These are phyloP conservation scores for Lasiodiplodia gonubiensis DNA, from an alignment of 2,329 filamentous ascomycete genomes.

Conservation along the genomic window DNA sequence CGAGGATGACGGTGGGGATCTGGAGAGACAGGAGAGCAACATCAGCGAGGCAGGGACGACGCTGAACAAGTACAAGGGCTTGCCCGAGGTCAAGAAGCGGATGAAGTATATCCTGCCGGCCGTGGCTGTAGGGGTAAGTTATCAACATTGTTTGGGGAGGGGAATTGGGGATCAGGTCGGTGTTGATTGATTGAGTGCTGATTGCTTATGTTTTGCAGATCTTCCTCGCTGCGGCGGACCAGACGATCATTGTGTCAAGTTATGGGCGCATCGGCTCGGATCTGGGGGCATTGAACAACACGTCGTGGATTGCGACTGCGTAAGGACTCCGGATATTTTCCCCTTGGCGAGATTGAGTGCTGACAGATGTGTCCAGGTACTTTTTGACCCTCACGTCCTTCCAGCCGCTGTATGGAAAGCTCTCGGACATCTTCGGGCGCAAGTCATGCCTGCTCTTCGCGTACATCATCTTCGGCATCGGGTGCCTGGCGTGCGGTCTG, in stretches of 20 bases:
- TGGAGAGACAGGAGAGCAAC: constrained; percentile 45
- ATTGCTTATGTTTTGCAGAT: constrained; percentile 55
- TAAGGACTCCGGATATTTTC: constrained; percentile 33
- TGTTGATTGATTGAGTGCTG: constrained; percentile 4
- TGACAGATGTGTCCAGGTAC: constrained; percentile 54
- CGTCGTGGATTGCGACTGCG: constrained; percentile 74
- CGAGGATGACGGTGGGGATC: constrained; percentile 37
- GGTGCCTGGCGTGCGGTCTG: constrained; percentile 68
- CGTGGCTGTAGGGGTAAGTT: constrained; percentile 64
- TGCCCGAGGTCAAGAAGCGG: constrained; percentile 56
- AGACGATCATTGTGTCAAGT: constrained; percentile 78
- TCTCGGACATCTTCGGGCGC: constrained; percentile 73
- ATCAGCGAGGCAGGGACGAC: constrained; percentile 32
- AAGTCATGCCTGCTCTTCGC: constrained; percentile 69
- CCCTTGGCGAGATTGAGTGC: neutral
- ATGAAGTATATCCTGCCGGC: constrained; percentile 67
- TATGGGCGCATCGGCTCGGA: constrained; percentile 80
- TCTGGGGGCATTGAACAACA: constrained; percentile 73
- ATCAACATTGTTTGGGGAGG: neutral
- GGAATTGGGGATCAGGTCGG: neutral
- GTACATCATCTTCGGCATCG: constrained; percentile 68
- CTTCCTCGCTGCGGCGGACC: constrained; percentile 75
- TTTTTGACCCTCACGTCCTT: constrained; percentile 77
- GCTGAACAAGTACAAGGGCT: constrained; percentile 48
- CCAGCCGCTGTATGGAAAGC: constrained; percentile 75